These are phyloP conservation scores for Gracilaria caudata DNA, from an alignment of 23 red algal genomes.

Conservation along the genomic window DNA sequence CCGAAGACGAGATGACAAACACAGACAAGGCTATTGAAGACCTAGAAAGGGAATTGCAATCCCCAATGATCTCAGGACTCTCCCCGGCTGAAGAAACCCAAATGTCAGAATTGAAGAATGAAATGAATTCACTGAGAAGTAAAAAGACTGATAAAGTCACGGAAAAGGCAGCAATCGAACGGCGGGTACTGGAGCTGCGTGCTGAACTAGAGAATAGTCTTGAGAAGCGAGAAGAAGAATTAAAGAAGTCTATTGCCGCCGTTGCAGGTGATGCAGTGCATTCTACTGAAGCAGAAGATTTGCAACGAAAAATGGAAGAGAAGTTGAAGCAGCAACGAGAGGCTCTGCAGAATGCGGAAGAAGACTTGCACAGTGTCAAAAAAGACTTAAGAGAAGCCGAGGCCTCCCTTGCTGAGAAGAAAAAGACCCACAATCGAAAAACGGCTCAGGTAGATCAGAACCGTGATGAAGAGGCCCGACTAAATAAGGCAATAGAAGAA, in stretches of 20 bases:
- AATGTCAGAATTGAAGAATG: slow-evolving; percentile 44
- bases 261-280: slow-evolving; percentile 20
- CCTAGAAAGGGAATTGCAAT: slow-evolving; percentile 65
- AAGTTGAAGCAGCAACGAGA: slow-evolving; percentile 27
- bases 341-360: slow-evolving; percentile 7
- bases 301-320: slow-evolving; percentile 26
- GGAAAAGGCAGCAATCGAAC: slow-evolving; percentile 36
- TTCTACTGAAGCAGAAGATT: slow-evolving; percentile 1
- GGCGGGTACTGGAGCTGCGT: slow-evolving; percentile 31
- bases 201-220: slow-evolving; percentile 77
- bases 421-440: background rate
- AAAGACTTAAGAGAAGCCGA: slow-evolving; percentile 43
- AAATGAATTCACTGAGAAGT: slow-evolving; percentile 30
- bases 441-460: slow-evolving; percentile 38
- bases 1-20: slow-evolving; percentile 37
- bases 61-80: slow-evolving; percentile 69
- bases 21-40: slow-evolving; percentile 54
- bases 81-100: slow-evolving; percentile 54
- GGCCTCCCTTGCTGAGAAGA: background rate
- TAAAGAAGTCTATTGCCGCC: slow-evolving; percentile 36
- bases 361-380: slow-evolving; percentile 31
- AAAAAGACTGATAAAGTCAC: background rate
- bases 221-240: slow-evolving; percentile 52
- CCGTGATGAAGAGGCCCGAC: slow-evolving; percentile 69
- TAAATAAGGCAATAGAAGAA: slow-evolving; percentile 47